Conservation (phyloP, 176 grass and related monocot species). For the Cymbopogon citratus region DNA sequence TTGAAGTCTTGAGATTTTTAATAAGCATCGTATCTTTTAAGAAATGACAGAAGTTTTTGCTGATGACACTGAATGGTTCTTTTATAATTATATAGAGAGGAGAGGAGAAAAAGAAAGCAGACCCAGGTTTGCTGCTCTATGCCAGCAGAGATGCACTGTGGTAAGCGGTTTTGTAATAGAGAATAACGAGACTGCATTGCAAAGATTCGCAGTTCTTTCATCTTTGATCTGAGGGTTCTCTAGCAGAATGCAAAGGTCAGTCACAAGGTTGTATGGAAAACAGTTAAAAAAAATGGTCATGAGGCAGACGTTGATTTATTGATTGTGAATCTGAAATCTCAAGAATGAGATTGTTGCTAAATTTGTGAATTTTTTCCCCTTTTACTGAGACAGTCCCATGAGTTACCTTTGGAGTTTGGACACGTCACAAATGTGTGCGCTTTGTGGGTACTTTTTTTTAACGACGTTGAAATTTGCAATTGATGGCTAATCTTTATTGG, state of each 20-base stretch:
- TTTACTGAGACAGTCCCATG: background rate
- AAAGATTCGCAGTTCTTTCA: background rate
- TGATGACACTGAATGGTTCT: slow-evolving; percentile 5
- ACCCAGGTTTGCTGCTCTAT: background rate
- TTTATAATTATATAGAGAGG: too few relatives aligned
- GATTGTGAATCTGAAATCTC: background rate
- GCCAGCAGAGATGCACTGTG: background rate
- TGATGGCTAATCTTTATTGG: background rate
- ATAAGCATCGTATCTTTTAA: background rate
- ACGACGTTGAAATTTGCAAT: background rate
- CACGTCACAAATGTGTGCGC: background rate
- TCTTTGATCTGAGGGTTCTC: background rate
- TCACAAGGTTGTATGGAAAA: background rate
- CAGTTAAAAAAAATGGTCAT: background rate
- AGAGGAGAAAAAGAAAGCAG: background rate
- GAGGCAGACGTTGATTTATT: background rate
- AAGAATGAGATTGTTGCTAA: background rate
- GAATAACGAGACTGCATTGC: background rate
- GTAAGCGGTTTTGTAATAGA: background rate
- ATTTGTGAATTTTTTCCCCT: background rate
- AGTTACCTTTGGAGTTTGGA: background rate
- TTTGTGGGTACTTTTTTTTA: background rate
- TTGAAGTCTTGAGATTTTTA: slow-evolving; percentile 1
- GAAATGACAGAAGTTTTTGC: slow-evolving; percentile 1
- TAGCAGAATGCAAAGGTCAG: background rate